phyloP scores from a whole-genome alignment of 78 protist genomes.

The Dictyostelium firmibasis region DNA sequence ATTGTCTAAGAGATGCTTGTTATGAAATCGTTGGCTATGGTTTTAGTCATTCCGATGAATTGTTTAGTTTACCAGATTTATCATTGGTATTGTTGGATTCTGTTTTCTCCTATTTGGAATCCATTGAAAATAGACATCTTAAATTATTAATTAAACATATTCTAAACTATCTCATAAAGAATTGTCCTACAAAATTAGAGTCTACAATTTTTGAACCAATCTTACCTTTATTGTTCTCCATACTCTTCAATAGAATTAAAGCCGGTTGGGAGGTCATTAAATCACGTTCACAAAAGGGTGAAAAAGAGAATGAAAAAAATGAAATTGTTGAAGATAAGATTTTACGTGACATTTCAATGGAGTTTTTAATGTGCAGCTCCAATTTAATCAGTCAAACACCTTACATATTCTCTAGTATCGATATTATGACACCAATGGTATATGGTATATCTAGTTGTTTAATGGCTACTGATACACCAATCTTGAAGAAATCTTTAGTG shows the following conservation, averaged over 20 bases:
- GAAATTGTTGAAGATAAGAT: constrained; percentile 66
- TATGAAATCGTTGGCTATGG: constrained; percentile 71
- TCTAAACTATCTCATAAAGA: background rate
- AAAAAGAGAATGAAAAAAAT: background rate
- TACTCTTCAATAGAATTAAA: constrained; percentile 35
- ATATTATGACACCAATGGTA: constrained; percentile 13
- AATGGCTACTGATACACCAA: background rate
- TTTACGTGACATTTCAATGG: constrained; percentile 38
- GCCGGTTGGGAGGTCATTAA: constrained; percentile 41
- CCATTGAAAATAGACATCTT: constrained; percentile 57
- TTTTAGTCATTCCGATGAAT: constrained; percentile 58
- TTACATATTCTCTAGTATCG: background rate
- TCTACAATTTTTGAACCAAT: background rate
- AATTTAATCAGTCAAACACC: background rate
- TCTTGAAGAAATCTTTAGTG: background rate
- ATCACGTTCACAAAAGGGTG: constrained; percentile 13
- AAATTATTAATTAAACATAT: constrained; percentile 16
- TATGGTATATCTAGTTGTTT: constrained; percentile 47
- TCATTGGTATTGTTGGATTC: constrained; percentile 25
- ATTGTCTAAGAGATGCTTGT: constrained; percentile 30
- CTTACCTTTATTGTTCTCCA: constrained; percentile 13
- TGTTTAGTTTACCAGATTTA: constrained; percentile 9
- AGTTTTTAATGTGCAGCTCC: background rate
- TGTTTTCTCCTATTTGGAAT: constrained; percentile 52
- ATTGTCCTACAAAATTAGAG: constrained; percentile 24